These are phyloP conservation scores for Talaromyces thailandensis DNA, from an alignment of 495 filamentous ascomycete genomes.

Conservation along the genomic window DNA sequence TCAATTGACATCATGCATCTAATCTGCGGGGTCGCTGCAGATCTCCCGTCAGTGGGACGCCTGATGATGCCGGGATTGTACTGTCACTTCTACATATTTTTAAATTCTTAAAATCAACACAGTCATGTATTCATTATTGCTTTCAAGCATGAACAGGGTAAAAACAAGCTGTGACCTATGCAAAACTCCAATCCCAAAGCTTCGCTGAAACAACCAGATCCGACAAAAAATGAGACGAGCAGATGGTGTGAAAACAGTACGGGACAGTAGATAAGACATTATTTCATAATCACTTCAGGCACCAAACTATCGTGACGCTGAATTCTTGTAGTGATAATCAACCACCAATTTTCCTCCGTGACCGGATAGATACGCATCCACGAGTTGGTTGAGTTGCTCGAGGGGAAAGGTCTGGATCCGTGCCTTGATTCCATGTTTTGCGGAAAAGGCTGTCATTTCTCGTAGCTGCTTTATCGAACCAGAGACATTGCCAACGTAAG, in stretches of 20 bases:
- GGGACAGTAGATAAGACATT: not conserved
- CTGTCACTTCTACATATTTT: not conserved
- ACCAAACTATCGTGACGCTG: not conserved
- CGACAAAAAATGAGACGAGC: not conserved
- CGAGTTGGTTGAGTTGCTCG: not conserved
- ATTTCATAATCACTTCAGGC: not conserved
- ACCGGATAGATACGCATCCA: not conserved
- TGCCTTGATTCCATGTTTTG: conserved; percentile 1
- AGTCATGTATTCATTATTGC: not conserved
- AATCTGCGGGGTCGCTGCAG: not conserved
- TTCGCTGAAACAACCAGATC: not conserved
- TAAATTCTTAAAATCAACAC: not conserved
- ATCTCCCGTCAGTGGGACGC: not conserved
- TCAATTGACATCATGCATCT: too few relatives aligned
- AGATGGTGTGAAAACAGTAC: not conserved
- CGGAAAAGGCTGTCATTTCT: conserved; percentile 6
- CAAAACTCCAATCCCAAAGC: not conserved
- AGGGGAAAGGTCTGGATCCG: not conserved
- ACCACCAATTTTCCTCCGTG: conserved; percentile 7
- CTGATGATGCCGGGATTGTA: not conserved
- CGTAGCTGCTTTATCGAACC: conserved; percentile 7
- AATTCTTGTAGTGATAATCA: conserved; percentile 1
- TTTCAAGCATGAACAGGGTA: not conserved
- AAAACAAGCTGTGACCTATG: not conserved
- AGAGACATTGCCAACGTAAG: conserved; percentile 2